Conservation (phyloP, 1,284 basidiomycete species). For the Ceratobasidium sp. region DNA sequence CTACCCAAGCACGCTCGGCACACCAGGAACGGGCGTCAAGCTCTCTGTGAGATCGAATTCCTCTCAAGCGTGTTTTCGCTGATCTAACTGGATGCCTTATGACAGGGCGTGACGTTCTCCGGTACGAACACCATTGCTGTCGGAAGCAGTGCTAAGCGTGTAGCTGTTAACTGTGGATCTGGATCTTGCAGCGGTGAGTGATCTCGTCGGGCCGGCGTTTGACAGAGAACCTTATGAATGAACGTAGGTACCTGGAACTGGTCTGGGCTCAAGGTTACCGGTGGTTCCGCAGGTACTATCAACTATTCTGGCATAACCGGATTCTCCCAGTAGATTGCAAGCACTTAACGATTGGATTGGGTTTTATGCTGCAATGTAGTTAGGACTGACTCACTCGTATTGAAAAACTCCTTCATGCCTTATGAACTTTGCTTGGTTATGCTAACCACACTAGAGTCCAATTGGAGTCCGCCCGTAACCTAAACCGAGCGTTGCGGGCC, state of each 20-base stretch:
- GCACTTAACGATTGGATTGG: not conserved
- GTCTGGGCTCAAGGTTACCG: conserved; percentile 48
- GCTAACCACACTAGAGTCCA: no score
- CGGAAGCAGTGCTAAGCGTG: conserved; percentile 41
- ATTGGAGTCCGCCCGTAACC: no score
- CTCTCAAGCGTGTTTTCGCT: no score
- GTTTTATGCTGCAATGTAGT: not conserved
- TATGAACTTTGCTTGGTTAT: no score
- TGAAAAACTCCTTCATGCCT: no score
- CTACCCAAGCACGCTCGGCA: conserved; percentile 44
- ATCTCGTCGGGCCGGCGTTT: no score
- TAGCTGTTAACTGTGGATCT: conserved; percentile 48
- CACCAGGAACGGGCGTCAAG: conserved; percentile 43
- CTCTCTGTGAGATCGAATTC: conserved; percentile 26
- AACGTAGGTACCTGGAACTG: conserved; percentile 50
- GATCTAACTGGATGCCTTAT: not conserved
- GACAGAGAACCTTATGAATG: not conserved
- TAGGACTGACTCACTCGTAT: no score
- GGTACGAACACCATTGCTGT: conserved; percentile 46
- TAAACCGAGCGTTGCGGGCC: no score
- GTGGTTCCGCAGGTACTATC: conserved; percentile 45
- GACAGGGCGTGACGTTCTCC: conserved; percentile 41
- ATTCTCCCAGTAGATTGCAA: conserved; percentile 11
- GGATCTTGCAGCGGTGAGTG: conserved; percentile 38
- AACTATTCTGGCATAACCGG: conserved; percentile 46